A percentile compares a stretch with the other conserved stretches of the same genome.
Evolutionary conservation across 495 filamentous ascomycete genomes (phyloP).

Genomic region (Neurospora sp.): DNA sequence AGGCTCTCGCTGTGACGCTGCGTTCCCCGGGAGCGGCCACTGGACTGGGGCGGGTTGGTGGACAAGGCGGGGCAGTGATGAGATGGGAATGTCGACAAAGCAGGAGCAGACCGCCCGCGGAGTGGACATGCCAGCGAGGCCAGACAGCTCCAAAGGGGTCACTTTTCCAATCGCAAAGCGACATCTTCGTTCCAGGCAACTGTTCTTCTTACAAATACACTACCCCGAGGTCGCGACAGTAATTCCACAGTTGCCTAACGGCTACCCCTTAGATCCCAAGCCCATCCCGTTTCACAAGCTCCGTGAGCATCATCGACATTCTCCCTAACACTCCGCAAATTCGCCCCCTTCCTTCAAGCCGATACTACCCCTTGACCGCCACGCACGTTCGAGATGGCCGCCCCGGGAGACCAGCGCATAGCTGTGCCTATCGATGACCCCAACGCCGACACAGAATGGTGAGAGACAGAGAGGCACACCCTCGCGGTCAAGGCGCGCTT

Average conservation of each 20-base stretch:
- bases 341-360: not conserved
- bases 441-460: slow-evolving; percentile 98
- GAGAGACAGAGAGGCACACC: slow-evolving; percentile 9
- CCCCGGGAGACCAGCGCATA: slow-evolving; percentile 54
- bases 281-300: not conserved
- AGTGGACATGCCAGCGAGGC: not conserved
- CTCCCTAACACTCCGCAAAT: not conserved
- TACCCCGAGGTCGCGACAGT: not conserved
- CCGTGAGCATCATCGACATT: not conserved
- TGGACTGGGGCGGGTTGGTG: not conserved
- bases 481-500: not conserved
- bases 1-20: not conserved
- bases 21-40: not conserved
- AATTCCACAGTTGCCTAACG: not conserved
- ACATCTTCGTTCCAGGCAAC: not conserved
- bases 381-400: slow-evolving; percentile 50
- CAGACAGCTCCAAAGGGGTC: not conserved
- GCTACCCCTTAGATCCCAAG: not conserved
- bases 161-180: not conserved
- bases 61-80: not conserved
- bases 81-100: not conserved
- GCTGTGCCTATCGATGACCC: slow-evolving; percentile 85
- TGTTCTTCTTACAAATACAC: not conserved
- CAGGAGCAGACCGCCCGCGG: not conserved
- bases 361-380: not conserved